Evolutionary conservation across 176 grass and related monocot species (phyloP).

Genomic region (Dactylis glomerata): DNA sequence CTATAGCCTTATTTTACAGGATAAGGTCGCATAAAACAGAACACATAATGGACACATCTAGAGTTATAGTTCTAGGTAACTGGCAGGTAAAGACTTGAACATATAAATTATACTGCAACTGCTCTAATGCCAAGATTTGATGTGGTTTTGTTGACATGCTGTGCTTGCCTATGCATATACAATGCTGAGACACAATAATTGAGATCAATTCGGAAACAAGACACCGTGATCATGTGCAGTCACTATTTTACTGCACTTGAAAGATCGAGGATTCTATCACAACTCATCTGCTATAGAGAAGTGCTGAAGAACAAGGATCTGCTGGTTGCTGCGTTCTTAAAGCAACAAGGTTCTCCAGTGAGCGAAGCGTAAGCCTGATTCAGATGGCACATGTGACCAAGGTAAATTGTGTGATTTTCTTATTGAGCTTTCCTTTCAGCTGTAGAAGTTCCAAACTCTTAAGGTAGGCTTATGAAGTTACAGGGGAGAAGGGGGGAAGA

Average conservation of each 20-base stretch:
- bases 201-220: not conserved
- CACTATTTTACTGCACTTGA: not conserved
- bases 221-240: not conserved
- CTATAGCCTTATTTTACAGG: constrained; percentile 56
- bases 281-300: constrained; percentile 17
- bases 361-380: constrained; percentile 9
- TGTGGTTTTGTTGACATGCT: not conserved
- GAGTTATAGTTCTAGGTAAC: not conserved
- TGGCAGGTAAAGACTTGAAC: constrained; percentile 7
- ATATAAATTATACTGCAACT: not conserved
- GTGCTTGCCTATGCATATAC: not conserved
- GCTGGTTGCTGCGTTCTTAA: not conserved
- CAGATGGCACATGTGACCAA: not conserved
- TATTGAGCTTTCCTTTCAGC: constrained; percentile 9
- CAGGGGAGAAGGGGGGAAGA: not conserved
- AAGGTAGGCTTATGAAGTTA: constrained; percentile 5
- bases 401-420: constrained; percentile 12
- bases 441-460: constrained; percentile 5
- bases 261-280: not conserved
- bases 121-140: constrained; percentile 8
- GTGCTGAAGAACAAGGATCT: not conserved
- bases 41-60: not conserved
- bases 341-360: not conserved
- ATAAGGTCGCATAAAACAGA: constrained; percentile 24
- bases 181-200: not conserved